Percentiles rank a stretch among this genome's conserved stretches.
These are phyloP conservation scores for Aspergillus spinulosporus DNA, from an alignment of 2,329 filamentous ascomycete species.

Conservation along the genomic window DNA sequence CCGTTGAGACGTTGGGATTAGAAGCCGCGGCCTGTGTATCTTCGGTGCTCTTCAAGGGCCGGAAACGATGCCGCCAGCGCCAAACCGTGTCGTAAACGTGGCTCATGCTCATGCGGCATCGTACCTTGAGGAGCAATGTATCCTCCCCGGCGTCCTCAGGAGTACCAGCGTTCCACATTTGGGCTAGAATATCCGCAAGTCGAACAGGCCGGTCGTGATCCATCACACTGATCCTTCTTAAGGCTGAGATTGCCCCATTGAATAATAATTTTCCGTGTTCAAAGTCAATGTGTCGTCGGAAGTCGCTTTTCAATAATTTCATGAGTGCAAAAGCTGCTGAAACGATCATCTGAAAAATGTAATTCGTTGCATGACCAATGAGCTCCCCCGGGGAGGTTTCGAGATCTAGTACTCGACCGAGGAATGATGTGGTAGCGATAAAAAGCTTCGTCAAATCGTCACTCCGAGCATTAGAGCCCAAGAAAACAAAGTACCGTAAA, in stretches of 20 bases:
- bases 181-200: slow-evolving; percentile 63
- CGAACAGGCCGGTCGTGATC: slow-evolving; percentile 64
- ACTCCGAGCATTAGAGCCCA: slow-evolving; percentile 45
- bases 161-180: slow-evolving; percentile 59
- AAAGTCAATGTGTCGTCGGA: slow-evolving; percentile 56
- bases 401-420: slow-evolving; percentile 47
- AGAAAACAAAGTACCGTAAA: slow-evolving; percentile 49
- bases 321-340: slow-evolving; percentile 64
- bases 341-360: slow-evolving; percentile 66
- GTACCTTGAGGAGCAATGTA: slow-evolving; percentile 60
- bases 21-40: slow-evolving; percentile 63
- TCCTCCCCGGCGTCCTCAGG: slow-evolving; percentile 37
- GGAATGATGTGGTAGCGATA: slow-evolving; percentile 47
- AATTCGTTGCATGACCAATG: slow-evolving; percentile 57
- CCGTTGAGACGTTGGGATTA: slow-evolving; percentile 40
- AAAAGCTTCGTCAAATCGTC: slow-evolving; percentile 48
- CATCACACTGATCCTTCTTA: slow-evolving; percentile 60
- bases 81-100: slow-evolving; percentile 67
- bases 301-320: slow-evolving; percentile 65
- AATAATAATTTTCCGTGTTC: slow-evolving; percentile 58
- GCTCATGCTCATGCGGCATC: slow-evolving; percentile 65
- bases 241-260: slow-evolving; percentile 56
- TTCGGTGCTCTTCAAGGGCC: slow-evolving; percentile 60
- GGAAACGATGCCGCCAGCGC: slow-evolving; percentile 65
- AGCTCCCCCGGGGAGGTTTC: slow-evolving; percentile 48